A percentile compares a stretch with the other conserved stretches of the same genome.
These are phyloP conservation scores for Blepharisma undulans DNA, from an alignment of 169 alveolate species.

Conservation along the genomic window DNA sequence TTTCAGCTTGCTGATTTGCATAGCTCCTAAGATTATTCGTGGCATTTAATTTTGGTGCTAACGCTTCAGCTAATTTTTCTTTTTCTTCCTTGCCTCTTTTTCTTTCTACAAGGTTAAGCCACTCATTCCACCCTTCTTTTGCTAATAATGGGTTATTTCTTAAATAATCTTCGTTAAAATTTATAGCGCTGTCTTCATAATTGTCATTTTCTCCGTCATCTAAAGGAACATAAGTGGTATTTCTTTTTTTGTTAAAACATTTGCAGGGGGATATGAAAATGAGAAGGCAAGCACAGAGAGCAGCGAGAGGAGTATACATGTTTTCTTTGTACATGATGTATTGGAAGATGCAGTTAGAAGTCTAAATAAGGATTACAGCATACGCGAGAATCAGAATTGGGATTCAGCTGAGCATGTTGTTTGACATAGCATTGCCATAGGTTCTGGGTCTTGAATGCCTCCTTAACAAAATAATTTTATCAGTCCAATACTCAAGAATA, in stretches of 20 bases:
- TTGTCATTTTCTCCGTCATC: background rate
- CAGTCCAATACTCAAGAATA: conserved; percentile 32
- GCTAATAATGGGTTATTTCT: conserved; percentile 7
- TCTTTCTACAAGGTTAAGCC: conserved; percentile 9
- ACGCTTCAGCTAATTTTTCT: background rate
- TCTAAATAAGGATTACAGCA: conserved; percentile 1
- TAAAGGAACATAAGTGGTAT: background rate
- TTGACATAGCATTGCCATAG: background rate
- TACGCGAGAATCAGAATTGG: background rate
- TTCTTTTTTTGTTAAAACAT: background rate
- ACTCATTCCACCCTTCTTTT: conserved; percentile 23
- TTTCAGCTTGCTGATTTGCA: background rate
- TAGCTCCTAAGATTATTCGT: background rate
- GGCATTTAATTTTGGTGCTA: background rate
- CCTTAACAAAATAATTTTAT: conserved; percentile 24
- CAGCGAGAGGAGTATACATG: background rate
- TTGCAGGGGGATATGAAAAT: background rate
- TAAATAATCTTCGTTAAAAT: conserved; percentile 11
- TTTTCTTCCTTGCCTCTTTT: background rate
- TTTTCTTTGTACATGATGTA: background rate
- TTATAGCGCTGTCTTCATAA: background rate
- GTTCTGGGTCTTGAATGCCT: background rate
- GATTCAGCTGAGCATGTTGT: conserved; percentile 18
- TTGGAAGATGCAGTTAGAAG: background rate
- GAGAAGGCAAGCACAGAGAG: background rate